Evolutionary conservation across 345 rosid genomes (phyloP).

Genomic region (Angophora floribunda): DNA sequence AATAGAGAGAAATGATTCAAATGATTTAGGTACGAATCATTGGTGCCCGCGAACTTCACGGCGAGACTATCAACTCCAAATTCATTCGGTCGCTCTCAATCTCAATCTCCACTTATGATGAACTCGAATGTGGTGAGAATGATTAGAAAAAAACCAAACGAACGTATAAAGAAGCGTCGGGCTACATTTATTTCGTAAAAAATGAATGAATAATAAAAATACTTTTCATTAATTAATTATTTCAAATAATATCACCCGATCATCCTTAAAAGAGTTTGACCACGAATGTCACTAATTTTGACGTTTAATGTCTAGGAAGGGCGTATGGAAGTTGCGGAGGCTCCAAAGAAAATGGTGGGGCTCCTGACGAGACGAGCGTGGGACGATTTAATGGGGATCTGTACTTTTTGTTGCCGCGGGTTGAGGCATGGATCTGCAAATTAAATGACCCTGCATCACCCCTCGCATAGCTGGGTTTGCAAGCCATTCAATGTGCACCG

Average conservation of each 20-base stretch:
- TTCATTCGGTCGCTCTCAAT: not conserved
- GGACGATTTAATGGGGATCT: not conserved
- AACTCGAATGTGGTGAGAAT: not conserved
- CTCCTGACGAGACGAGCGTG: not conserved
- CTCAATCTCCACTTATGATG: not conserved
- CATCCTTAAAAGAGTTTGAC: not conserved
- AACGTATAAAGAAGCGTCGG: not conserved
- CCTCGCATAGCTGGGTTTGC: not conserved
- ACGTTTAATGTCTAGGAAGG: not conserved
- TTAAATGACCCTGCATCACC: not conserved
- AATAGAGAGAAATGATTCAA: not conserved
- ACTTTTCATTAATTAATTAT: not conserved
- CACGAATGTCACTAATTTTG: not conserved
- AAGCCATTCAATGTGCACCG: not conserved
- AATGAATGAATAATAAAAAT: not conserved
- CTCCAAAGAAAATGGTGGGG: not conserved
- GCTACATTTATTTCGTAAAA: accelerated
- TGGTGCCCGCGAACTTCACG: not conserved
- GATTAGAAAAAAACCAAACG: not conserved
- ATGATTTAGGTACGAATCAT: not conserved
- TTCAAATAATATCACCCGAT: not conserved
- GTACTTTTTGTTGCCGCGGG: not conserved
- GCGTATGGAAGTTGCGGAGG: not conserved
- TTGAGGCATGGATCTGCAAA: not conserved
- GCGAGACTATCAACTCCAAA: not conserved